Conservation (phyloP, 371 early-diverging fungal species). For the Zychaea mexicana region DNA sequence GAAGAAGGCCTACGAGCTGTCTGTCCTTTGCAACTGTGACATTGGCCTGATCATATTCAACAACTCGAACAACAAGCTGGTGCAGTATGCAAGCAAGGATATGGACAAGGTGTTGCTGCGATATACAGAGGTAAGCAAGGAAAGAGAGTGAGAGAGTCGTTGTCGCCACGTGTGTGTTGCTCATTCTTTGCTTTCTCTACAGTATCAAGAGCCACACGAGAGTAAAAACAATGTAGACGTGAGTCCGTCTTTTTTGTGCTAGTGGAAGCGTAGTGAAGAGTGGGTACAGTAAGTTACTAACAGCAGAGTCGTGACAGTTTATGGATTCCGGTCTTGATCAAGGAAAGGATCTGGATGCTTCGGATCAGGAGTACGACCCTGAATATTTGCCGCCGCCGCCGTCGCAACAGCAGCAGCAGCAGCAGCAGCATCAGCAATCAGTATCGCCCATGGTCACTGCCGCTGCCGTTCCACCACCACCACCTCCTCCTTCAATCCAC, state of each 20-base stretch:
- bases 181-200: not conserved
- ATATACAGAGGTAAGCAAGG: slow-evolving; percentile 78
- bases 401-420: slow-evolving; percentile 18
- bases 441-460: slow-evolving; percentile 3
- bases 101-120: slow-evolving; percentile 90
- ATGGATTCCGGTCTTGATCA: slow-evolving; percentile 11
- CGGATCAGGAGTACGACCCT: slow-evolving; percentile 14
- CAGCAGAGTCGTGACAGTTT: not conserved
- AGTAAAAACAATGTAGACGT: slow-evolving; percentile 66
- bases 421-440: slow-evolving; percentile 11
- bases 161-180: not conserved
- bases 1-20: slow-evolving; percentile 99
- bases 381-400: slow-evolving; percentile 11
- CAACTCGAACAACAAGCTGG: slow-evolving; percentile 83
- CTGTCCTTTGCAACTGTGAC: slow-evolving; percentile 96
- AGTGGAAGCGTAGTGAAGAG: not conserved
- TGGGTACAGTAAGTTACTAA: not conserved
- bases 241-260: too few relatives aligned
- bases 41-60: slow-evolving; percentile 94
- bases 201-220: slow-evolving; percentile 72
- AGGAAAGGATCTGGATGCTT: slow-evolving; percentile 11
- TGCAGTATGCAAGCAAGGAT: slow-evolving; percentile 90
- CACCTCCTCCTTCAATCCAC: slow-evolving; percentile 2
- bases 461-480: not conserved
- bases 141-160: not conserved